A percentile compares a stretch with the other conserved stretches of the same genome.
Evolutionary conservation across 495 filamentous ascomycete species (phyloP).

Genomic region (Astrothelium subdiscretum): DNA sequence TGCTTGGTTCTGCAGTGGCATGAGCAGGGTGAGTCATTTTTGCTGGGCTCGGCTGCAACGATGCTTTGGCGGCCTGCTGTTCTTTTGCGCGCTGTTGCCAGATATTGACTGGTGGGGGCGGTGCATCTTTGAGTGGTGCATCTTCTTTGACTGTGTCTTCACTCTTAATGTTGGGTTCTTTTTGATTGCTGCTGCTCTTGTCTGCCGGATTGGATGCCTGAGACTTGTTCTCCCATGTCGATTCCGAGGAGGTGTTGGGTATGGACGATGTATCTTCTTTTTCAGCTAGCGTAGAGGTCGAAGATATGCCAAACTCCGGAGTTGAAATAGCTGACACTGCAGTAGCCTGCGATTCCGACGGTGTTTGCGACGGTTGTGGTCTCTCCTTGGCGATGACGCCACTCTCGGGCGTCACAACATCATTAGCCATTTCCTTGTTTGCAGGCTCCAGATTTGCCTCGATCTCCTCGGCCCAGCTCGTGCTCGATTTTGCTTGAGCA

Average conservation of each 20-base stretch:
- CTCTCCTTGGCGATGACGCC: conserved; percentile 19
- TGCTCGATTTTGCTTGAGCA: neutral
- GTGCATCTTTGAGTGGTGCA: conserved; percentile 59
- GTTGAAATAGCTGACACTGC: conserved; percentile 49
- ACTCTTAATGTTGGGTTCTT: conserved; percentile 32
- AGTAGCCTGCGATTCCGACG: neutral
- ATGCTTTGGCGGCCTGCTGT: conserved; percentile 45
- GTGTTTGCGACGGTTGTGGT: neutral
- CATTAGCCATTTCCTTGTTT: conserved; percentile 21
- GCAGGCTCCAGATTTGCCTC: conserved; percentile 8
- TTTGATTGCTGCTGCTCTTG: conserved; percentile 20
- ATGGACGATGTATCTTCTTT: conserved; percentile 59
- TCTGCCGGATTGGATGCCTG: conserved; percentile 39
- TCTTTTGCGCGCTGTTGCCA: conserved; percentile 71
- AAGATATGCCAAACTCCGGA: conserved; percentile 54
- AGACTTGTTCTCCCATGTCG: conserved; percentile 56
- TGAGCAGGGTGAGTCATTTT: conserved; percentile 9
- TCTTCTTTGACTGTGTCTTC: conserved; percentile 34
- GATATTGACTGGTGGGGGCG: conserved; percentile 68
- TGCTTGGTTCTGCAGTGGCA: neutral
- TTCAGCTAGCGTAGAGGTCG: conserved; percentile 53
- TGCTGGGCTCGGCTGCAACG: conserved; percentile 24
- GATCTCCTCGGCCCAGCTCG: neutral
- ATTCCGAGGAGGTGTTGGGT: conserved; percentile 52
- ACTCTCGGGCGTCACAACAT: conserved; percentile 11